Evolutionary conservation across 2,329 filamentous ascomycete genomes (phyloP).

Genomic region (Fusarium begoniae): DNA sequence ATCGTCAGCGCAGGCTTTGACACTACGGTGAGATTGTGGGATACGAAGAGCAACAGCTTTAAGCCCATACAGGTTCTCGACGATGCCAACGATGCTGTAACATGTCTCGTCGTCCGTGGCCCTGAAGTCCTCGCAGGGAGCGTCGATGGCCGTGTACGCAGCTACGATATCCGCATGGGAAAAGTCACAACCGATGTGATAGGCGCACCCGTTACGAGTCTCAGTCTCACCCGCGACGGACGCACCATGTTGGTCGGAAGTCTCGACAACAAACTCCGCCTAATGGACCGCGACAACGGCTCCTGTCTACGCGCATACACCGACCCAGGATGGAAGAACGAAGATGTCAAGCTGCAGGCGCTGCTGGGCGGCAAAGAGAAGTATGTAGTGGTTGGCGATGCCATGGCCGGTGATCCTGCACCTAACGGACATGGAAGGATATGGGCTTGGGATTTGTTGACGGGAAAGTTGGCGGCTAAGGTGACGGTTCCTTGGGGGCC

Average conservation of each 20-base stretch:
- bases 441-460: constrained; percentile 86
- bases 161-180: constrained; percentile 86
- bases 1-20: constrained; percentile 80
- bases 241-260: constrained; percentile 78
- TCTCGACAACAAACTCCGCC: constrained; percentile 78
- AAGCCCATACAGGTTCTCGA: constrained; percentile 77
- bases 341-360: constrained; percentile 77
- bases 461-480: constrained; percentile 71
- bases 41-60: constrained; percentile 61
- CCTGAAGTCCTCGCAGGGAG: constrained; percentile 76
- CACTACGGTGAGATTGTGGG: constrained; percentile 80
- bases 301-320: constrained; percentile 77
- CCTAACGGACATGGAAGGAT: constrained; percentile 65
- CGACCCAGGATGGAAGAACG: constrained; percentile 67
- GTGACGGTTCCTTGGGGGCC: constrained; percentile 69
- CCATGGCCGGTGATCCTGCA: constrained; percentile 56
- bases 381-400: constrained; percentile 83
- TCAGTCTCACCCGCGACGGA: constrained; percentile 75
- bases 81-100: constrained; percentile 78
- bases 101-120: constrained; percentile 57
- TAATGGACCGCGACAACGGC: constrained; percentile 83
- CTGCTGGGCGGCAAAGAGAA: constrained; percentile 79
- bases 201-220: constrained; percentile 76
- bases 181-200: constrained; percentile 75
- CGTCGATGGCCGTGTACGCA: constrained; percentile 83